Evolutionary conservation across 805 yeast genomes (phyloP).

Genomic region (Yamadazyma sp.): DNA sequence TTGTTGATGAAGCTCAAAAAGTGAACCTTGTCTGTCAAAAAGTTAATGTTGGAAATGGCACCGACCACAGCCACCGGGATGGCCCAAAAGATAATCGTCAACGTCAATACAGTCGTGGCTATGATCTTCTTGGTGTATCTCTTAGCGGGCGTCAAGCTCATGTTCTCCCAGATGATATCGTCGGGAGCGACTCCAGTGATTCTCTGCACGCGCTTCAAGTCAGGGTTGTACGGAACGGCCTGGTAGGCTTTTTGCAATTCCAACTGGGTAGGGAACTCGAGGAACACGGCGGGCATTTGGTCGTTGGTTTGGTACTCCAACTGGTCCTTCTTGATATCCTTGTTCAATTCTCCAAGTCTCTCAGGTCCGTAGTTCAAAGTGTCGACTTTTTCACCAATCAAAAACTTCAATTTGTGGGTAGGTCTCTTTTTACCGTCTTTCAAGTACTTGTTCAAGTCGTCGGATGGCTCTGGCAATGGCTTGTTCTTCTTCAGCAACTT

Average conservation of each 20-base stretch:
- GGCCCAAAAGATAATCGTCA: conserved; percentile 67
- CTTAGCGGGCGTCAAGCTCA: conserved; percentile 54
- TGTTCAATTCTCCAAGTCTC: conserved; percentile 66
- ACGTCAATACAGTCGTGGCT: conserved; percentile 63
- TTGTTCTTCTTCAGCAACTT: conserved; percentile 60
- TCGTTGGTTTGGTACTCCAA: conserved; percentile 48
- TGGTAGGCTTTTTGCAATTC: conserved; percentile 90
- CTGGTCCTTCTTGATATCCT: conserved; percentile 62
- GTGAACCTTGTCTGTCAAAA: conserved; percentile 51
- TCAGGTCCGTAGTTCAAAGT: conserved; percentile 74
- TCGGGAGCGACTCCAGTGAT: conserved; percentile 71
- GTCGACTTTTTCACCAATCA: conserved; percentile 81
- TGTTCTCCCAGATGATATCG: conserved; percentile 82
- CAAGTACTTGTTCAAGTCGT: conserved; percentile 62
- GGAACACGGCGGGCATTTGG: conserved; percentile 66
- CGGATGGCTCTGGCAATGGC: conserved; percentile 54
- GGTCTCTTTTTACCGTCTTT: conserved; percentile 74
- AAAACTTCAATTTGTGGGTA: conserved; percentile 67
- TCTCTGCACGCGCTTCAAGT: conserved; percentile 48
- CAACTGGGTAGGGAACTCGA: conserved; percentile 79
- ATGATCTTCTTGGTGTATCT: conserved; percentile 56
- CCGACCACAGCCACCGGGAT: conserved; percentile 80
- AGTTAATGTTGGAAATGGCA: conserved; percentile 64
- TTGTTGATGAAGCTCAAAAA: conserved; percentile 58
- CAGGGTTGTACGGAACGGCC: conserved; percentile 59